Evolutionary conservation across 192 early-diverging fungal species (phyloP).

Genomic region (Coemansia furcata): DNA sequence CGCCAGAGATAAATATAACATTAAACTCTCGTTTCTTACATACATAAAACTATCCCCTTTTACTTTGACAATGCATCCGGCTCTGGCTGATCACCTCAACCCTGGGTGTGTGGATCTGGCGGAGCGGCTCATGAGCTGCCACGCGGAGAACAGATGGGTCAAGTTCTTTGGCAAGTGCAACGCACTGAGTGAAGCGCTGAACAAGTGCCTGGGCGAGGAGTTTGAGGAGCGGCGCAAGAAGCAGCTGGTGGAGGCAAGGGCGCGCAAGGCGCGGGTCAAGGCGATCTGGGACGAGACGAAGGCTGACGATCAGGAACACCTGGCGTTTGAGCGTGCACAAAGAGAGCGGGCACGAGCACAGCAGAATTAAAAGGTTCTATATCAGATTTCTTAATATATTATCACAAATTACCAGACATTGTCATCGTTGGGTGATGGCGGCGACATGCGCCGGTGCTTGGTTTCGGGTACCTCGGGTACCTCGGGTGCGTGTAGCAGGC

Average conservation of each 20-base stretch:
- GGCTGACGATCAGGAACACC: slow-evolving; percentile 35
- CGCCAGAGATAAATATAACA: too few species aligned
- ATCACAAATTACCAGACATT: neutral
- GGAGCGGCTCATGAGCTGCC: slow-evolving; percentile 42
- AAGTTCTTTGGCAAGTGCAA: slow-evolving; percentile 55
- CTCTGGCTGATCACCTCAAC: slow-evolving; percentile 50
- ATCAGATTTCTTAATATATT: neutral
- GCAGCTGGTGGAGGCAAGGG: slow-evolving; percentile 46
- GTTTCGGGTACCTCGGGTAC: neutral
- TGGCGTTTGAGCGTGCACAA: slow-evolving; percentile 26
- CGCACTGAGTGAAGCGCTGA: slow-evolving; percentile 52
- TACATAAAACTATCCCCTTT: neutral
- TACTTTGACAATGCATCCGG: slow-evolving; percentile 35
- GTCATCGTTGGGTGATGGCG: neutral
- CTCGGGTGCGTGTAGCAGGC: slow-evolving; percentile 22
- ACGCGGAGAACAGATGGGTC: slow-evolving; percentile 41
- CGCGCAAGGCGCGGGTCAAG: slow-evolving; percentile 26
- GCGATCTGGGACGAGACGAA: slow-evolving; percentile 22
- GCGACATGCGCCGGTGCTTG: neutral
- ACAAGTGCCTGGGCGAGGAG: slow-evolving; percentile 40
- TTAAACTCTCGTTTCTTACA: too few species aligned
- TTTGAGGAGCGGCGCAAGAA: slow-evolving; percentile 46
- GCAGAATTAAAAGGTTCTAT: neutral
- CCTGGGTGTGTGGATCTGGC: slow-evolving; percentile 49
- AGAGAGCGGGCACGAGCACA: neutral